These are phyloP conservation scores for Aphanomyces cochlioides DNA, from an alignment of 352 stramenopile genomes.

Conservation along the genomic window DNA sequence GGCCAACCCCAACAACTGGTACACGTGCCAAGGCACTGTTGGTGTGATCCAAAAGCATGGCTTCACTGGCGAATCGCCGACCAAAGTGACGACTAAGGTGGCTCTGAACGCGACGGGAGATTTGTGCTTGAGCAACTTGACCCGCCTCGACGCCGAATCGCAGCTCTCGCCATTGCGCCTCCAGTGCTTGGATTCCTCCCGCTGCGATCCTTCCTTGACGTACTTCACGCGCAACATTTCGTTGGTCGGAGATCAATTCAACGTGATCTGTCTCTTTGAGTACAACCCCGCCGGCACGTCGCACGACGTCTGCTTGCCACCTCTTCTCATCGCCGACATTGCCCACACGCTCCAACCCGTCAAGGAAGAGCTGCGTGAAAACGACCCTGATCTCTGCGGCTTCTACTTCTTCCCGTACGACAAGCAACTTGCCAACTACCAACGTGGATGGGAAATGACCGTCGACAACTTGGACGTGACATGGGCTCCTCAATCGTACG, in stretches of 20 bases:
- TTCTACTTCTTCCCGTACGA: constrained; percentile 80
- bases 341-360: constrained; percentile 59
- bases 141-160: constrained; percentile 49
- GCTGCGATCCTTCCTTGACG: constrained; percentile 39
- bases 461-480: constrained; percentile 68
- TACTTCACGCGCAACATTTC: constrained; percentile 69
- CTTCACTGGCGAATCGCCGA: constrained; percentile 37
- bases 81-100: constrained; percentile 30
- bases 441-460: constrained; percentile 59
- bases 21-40: constrained; percentile 57
- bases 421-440: constrained; percentile 52
- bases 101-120: constrained; percentile 32
- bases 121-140: constrained; percentile 53
- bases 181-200: constrained; percentile 47
- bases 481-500: constrained; percentile 65
- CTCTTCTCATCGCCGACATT: constrained; percentile 53
- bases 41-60: constrained; percentile 43
- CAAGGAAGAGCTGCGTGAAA: constrained; percentile 45
- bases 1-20: constrained; percentile 68
- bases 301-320: constrained; percentile 57
- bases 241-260: constrained; percentile 57
- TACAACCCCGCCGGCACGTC: constrained; percentile 46
- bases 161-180: constrained; percentile 60
- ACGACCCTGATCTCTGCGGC: constrained; percentile 66
- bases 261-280: constrained; percentile 64